A percentile compares a stretch with the other conserved stretches of the same genome.
Evolutionary conservation across 352 stramenopile genomes (phyloP).

Genomic region (Phytopythium montanum): DNA sequence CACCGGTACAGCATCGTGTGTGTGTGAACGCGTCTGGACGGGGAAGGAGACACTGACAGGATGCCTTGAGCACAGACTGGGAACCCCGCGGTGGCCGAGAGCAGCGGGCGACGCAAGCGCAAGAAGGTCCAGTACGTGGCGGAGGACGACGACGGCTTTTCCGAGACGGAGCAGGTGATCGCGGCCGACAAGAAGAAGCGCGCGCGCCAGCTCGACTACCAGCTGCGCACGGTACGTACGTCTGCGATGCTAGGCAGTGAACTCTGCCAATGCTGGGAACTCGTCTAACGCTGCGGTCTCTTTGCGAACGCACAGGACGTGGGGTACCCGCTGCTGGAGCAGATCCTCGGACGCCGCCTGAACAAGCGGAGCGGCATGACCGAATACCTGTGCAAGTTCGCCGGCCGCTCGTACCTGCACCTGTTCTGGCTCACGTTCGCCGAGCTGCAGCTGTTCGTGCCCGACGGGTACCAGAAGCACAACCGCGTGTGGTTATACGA

Average conservation of each 20-base stretch:
- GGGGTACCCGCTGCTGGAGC: conserved; percentile 67
- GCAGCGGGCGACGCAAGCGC: conserved; percentile 35
- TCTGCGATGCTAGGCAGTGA: conserved; percentile 1
- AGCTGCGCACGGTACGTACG: conserved; percentile 44
- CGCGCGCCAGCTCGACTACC: conserved; percentile 77
- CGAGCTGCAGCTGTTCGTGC: conserved; percentile 82
- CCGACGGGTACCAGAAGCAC: conserved; percentile 82
- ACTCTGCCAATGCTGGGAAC: background rate
- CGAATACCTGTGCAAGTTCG: conserved; percentile 89
- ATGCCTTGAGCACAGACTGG: background rate
- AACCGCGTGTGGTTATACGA: conserved; percentile 85
- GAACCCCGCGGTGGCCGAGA: background rate
- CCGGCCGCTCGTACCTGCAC: conserved; percentile 84
- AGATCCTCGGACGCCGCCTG: conserved; percentile 81
- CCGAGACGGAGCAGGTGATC: conserved; percentile 56
- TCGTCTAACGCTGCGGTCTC: background rate
- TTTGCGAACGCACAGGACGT: conserved; percentile 37
- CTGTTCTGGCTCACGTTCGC: conserved; percentile 87
- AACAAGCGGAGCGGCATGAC: conserved; percentile 64
- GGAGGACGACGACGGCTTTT: conserved; percentile 49
- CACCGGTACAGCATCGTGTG: background rate
- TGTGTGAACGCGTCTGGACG: background rate
- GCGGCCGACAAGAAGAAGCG: conserved; percentile 62
- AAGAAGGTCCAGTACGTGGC: conserved; percentile 77
- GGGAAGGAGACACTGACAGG: background rate